Evolutionary conservation across 179 eudicot species (phyloP), one percentile per base, ranked within the genome.

Genomic region (Spinacia oleracea): DNA sequence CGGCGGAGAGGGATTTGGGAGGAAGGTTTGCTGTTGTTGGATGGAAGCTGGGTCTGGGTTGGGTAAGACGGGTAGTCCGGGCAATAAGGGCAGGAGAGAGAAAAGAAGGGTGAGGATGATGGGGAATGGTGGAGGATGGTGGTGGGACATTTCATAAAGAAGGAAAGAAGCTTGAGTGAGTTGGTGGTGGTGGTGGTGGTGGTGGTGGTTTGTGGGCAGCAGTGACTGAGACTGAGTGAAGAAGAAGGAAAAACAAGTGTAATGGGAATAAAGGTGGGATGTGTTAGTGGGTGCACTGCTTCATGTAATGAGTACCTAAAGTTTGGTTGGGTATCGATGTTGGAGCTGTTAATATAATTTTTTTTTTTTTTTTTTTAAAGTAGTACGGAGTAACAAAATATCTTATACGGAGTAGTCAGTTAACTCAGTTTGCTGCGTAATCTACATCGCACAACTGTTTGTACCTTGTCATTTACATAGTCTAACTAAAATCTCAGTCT

Each of bases 21-120:
- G 76, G 72, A 85, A 75, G 80, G 78, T 67, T 35, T 77, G 81
- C 29, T 77, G 63, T 9, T 71, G 72, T n/a, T 73, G 83, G 71
- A 77, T 14, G 12, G 87, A 9, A 25, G 77, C 50, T 23, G 89
- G 89, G 84, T 81, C 84, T 1, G 90, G 91, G 78, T 86, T 72
- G 76, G 91, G 89, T 4, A 84, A 29, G 31, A 63, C 38, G 76
- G 91, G 89, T 6, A 84, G 34, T 29, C 71, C 38, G 80, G 75
- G 66, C 31, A 73, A 42, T 50, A 7, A 21, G 82, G 83, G 80
- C 74, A 83, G 80, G 76, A 75, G 81, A 70, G 80, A 55, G 82
- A 81, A 18, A 3, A 83, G 40, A 66, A 80, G 45, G 12, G 45
- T 11, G 78, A 68, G 2, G 72, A 79, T 4, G 35, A 79, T 53